Conservation (phyloP, 331 rosid genomes). For the Telfairia occidentalis region DNA sequence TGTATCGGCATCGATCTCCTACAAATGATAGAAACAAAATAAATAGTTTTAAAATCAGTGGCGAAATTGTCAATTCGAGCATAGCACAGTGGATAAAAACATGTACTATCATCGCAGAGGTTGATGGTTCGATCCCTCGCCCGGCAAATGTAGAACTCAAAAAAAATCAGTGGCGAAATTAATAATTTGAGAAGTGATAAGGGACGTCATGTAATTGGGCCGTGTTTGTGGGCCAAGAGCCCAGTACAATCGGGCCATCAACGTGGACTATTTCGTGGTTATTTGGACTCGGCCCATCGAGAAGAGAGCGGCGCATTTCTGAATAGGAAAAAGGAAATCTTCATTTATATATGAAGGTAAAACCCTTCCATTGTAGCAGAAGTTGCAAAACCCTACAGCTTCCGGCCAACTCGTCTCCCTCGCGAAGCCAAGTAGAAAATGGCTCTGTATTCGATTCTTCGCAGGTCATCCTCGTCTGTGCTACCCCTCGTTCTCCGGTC, state of each 20-base stretch:
- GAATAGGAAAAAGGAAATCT: neutral
- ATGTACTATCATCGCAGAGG: too few species aligned
- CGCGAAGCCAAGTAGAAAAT: slow-evolving; percentile 18
- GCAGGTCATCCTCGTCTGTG: slow-evolving; percentile 38
- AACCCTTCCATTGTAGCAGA: neutral
- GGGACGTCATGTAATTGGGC: neutral
- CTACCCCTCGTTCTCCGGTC: slow-evolving; percentile 36
- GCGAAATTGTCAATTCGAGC: too few species aligned
- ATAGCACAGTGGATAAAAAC: too few species aligned
- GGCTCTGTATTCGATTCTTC: slow-evolving; percentile 47
- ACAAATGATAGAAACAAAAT: too few species aligned
- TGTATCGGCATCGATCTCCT: too few species aligned
- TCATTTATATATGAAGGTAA: neutral
- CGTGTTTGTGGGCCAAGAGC: neutral
- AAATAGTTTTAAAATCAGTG: too few species aligned
- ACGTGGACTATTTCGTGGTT: neutral
- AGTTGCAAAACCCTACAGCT: neutral
- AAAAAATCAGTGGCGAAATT: too few species aligned
- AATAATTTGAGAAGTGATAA: too few species aligned
- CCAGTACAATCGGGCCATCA: neutral
- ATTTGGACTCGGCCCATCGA: neutral
- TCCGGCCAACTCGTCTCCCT: neutral
- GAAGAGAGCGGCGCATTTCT: neutral
- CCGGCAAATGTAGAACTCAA: too few species aligned
- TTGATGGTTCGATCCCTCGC: too few species aligned